Percentiles rank a stretch among this genome's conserved stretches.
Conservation (phyloP, 805 yeast species). For the Ogataea paraovalis region DNA sequence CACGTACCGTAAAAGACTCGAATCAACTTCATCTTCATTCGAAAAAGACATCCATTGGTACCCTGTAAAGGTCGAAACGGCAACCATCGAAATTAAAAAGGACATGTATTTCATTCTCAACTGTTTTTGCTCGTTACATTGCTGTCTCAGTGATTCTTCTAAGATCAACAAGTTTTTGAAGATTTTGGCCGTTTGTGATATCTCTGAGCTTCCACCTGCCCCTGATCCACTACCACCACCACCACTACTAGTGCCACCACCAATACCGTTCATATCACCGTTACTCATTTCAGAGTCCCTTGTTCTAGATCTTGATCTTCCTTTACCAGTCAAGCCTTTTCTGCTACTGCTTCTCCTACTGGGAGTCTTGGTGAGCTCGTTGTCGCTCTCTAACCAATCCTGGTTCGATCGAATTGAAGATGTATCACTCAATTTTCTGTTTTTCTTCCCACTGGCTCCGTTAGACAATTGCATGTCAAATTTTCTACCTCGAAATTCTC, state of each 20-base stretch:
- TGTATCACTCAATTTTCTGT: conserved; percentile 26
- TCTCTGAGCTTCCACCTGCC: conserved; percentile 12
- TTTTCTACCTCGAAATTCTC: conserved; percentile 21
- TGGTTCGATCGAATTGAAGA: conserved; percentile 24
- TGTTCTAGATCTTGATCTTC: conserved; percentile 16
- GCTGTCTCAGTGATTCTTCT: conserved; percentile 82
- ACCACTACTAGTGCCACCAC: conserved; percentile 2
- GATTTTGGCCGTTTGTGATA: conserved; percentile 53
- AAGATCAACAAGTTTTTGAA: conserved; percentile 77
- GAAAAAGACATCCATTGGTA: conserved; percentile 31
- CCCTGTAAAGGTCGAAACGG: conserved; percentile 33
- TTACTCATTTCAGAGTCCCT: conserved; percentile 8
- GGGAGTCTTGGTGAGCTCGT: conserved; percentile 20
- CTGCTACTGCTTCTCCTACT: conserved; percentile 12
- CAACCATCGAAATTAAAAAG: conserved; percentile 43
- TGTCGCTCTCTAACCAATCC: conserved; percentile 21
- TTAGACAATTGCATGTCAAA: conserved; percentile 10
- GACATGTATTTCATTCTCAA: conserved; percentile 60
- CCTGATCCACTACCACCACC: no score
- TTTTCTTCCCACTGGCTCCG: conserved; percentile 9
- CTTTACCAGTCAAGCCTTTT: conserved; percentile 10
- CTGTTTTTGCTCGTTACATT: conserved; percentile 66
- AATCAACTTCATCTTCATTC: conserved; percentile 9
- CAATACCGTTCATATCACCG: conserved; percentile 2
- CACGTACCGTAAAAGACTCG: conserved; percentile 35